A percentile compares a stretch with the other conserved stretches of the same genome.
These are phyloP conservation scores for Macrolepiota fuliginosa DNA, from an alignment of 768 basidiomycete species.

Conservation along the genomic window DNA sequence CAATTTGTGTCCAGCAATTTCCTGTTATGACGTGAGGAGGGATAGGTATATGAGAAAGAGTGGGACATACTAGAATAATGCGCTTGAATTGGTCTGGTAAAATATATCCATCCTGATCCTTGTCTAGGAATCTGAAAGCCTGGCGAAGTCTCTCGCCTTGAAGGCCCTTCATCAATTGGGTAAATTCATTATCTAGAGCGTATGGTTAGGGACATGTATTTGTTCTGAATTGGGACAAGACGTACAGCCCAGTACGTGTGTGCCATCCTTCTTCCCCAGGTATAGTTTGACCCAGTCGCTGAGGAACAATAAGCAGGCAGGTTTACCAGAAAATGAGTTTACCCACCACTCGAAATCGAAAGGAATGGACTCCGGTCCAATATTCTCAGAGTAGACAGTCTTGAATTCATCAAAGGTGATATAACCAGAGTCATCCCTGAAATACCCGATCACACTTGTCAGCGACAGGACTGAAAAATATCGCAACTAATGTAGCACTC, in stretches of 20 bases:
- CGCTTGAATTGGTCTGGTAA: conserved; percentile 90
- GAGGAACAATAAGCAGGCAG: neutral
- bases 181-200: conserved; percentile 85
- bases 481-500: conserved; percentile 29
- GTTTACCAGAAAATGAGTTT: neutral
- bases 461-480: neutral
- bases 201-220: neutral
- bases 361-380: conserved; percentile 78
- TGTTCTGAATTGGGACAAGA: conserved; percentile 16
- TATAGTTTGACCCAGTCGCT: conserved; percentile 97
- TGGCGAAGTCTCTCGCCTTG: conserved; percentile 98
- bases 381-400: conserved; percentile 79
- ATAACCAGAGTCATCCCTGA: conserved; percentile 84
- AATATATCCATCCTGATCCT: conserved; percentile 92
- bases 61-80: conserved; percentile 78
- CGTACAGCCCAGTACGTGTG: conserved; percentile 90
- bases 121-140: conserved; percentile 90
- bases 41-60: neutral
- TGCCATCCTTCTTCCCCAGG: conserved; percentile 88
- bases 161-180: conserved; percentile 97
- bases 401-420: conserved; percentile 97
- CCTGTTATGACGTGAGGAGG: conserved; percentile 41
- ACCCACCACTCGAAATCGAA: conserved; percentile 90
- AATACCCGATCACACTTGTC: conserved; percentile 15
- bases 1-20: conserved; percentile 96